phyloP scores from a whole-genome alignment of 2,329 filamentous ascomycete species.

The Diaporthe ampelina region DNA sequence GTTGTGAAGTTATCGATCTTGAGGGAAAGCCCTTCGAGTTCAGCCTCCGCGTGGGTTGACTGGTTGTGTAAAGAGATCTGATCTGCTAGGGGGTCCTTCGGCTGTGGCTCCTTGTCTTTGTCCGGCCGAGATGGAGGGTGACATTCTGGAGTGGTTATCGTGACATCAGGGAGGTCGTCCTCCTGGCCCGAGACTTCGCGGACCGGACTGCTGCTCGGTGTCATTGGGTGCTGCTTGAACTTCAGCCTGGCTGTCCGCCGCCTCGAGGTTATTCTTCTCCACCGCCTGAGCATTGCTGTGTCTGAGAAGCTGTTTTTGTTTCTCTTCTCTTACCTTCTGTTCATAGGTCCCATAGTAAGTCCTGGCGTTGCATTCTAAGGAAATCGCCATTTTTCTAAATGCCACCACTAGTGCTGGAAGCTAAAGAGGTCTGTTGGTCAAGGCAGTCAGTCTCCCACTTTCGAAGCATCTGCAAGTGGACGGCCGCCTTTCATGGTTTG shows the following conservation, averaged over 20 bases:
- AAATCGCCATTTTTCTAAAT: not conserved
- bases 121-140: not conserved
- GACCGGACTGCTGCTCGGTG: not conserved
- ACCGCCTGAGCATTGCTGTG: conserved; percentile 7
- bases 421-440: not conserved
- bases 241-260: conserved; percentile 13
- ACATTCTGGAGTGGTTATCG: not conserved
- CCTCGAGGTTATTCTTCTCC: not conserved
- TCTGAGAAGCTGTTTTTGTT: not conserved
- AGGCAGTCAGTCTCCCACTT: not conserved
- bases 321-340: conserved; percentile 7
- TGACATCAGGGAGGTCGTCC: not conserved
- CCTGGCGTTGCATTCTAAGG: not conserved
- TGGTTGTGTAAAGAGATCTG: not conserved
- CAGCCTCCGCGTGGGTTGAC: not conserved
- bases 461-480: not conserved
- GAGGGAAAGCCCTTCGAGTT: conserved; percentile 12
- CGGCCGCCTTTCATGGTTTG: not conserved
- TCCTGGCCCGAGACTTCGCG: not conserved
- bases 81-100: not conserved
- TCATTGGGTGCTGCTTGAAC: conserved; percentile 11
- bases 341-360: not conserved
- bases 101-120: not conserved
- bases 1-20: not conserved
- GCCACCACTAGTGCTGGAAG: not conserved